Percentiles rank a stretch among this genome's conserved stretches.
Conservation (phyloP, 2,329 filamentous ascomycete genomes). For the Acrocalymma vagum region DNA sequence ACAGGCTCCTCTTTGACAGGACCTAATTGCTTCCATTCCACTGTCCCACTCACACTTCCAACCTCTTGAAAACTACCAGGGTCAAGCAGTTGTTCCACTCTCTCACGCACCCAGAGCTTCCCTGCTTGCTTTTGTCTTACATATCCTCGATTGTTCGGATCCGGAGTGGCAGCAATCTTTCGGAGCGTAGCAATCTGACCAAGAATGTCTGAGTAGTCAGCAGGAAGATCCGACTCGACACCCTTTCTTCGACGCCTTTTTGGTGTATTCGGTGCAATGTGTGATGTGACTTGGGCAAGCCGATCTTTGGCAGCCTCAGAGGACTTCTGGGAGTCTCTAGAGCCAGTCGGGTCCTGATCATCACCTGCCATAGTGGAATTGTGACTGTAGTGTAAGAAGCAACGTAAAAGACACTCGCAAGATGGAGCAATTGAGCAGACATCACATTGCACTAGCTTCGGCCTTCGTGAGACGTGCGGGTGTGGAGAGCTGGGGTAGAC, state of each 20-base stretch:
- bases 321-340: constrained; percentile 27
- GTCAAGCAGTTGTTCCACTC: constrained; percentile 67
- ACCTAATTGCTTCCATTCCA: constrained; percentile 63
- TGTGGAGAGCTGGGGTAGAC: constrained; percentile 24
- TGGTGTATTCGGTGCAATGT: constrained; percentile 49
- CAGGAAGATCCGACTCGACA: constrained; percentile 57
- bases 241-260: constrained; percentile 47
- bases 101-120: constrained; percentile 71
- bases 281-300: constrained; percentile 58
- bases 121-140: constrained; percentile 70
- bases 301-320: constrained; percentile 50
- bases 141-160: constrained; percentile 64
- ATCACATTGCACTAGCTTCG: constrained; percentile 28
- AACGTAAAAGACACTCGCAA: constrained; percentile 12
- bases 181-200: constrained; percentile 63
- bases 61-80: constrained; percentile 65
- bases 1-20: constrained; percentile 56
- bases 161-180: constrained; percentile 63
- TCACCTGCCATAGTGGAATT: constrained; percentile 32
- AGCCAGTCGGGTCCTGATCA: constrained; percentile 12
- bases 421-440: constrained; percentile 12
- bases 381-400: not conserved
- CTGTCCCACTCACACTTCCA: constrained; percentile 67
- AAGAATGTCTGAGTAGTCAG: constrained; percentile 70
- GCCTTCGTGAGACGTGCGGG: constrained; percentile 7